Conservation (phyloP, 208 protist species). For the Trypanosoma conorhini region DNA sequence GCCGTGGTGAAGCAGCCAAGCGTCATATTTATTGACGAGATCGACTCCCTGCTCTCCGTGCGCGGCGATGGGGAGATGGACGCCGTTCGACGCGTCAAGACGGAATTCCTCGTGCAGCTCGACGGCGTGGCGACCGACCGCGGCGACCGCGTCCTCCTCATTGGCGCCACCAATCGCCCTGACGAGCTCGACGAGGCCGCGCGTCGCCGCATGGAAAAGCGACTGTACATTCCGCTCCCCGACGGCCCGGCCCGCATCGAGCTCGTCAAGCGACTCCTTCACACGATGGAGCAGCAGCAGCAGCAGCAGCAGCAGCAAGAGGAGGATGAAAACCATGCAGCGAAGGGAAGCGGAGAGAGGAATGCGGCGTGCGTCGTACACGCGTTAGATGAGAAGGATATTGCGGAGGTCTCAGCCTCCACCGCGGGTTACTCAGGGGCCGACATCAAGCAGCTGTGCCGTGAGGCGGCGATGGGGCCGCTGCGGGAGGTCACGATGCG, state of each 20-base stretch:
- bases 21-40: constrained; percentile 95
- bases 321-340: background rate
- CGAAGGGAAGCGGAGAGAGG: background rate
- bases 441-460: constrained; percentile 77
- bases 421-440: constrained; percentile 81
- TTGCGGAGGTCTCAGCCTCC: constrained; percentile 41
- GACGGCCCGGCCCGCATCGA: constrained; percentile 53
- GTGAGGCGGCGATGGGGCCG: constrained; percentile 78
- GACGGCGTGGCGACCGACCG: constrained; percentile 80
- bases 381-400: constrained; percentile 37
- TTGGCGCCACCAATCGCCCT: constrained; percentile 91
- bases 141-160: constrained; percentile 83
- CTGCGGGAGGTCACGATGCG: constrained; percentile 64
- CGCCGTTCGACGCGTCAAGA: constrained; percentile 97
- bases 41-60: constrained; percentile 92
- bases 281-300: constrained; percentile 37
- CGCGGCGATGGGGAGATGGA: constrained; percentile 85
- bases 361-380: constrained; percentile 19
- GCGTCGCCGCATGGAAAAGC: constrained; percentile 87
- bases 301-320: constrained; percentile 9
- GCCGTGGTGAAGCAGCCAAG: constrained; percentile 81
- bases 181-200: constrained; percentile 92
- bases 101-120: constrained; percentile 99
- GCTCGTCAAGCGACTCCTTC: constrained; percentile 64
- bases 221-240: constrained; percentile 91